Evolutionary conservation across 345 rosid genomes (phyloP), one percentile per base, ranked within the genome.

Genomic region (Hibiscus tridactylites): DNA sequence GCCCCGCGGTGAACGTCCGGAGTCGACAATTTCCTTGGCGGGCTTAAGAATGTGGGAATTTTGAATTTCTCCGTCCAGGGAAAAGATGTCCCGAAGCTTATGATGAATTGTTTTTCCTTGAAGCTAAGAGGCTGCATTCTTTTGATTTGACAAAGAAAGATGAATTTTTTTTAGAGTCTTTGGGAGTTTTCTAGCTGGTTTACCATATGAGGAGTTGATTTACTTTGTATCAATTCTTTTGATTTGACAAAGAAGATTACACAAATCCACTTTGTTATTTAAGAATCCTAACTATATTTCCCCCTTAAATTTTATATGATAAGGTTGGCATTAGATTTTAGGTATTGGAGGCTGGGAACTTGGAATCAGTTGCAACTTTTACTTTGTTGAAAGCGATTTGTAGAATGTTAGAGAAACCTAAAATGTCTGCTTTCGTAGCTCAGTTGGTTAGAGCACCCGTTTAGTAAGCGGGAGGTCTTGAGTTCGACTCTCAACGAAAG

Each of bases 371-470:
- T 37, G 6, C 1, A 37, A 37, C 42, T 37, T 1, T 37, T 37
- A 6, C 9, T 0, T 6, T 37, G 8, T 37, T 37, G 0, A 37
- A 5, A 31, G 35, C 0, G 0, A 31, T 31, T 31, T 31, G 4
- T 31, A 31, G 0, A 31, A 31, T 3, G 3, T 31, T 31, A 2
- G 5, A 31, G 4, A 31, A 4, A 31, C 4, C 5, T 3, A 3
- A 31, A 31, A 3, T 4, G 3, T 31, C 35, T 49, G 53, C 53
- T 49, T 49, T 95, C 82, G 88, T 92, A 88, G 97, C 91, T 89
- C 92, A 92, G 96, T 83, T 88, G 96, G 91, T 92, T 92, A 89
- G 93, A 87, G 93, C 93, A 86, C 92, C 89, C 87, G 91, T 87
- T 88, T 89, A 88, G 90, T 87, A 90, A 89, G 91, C 88, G 87